Evolutionary conservation across 2,329 filamentous ascomycete species (phyloP).

Genomic region (Trichoderma sp.): DNA sequence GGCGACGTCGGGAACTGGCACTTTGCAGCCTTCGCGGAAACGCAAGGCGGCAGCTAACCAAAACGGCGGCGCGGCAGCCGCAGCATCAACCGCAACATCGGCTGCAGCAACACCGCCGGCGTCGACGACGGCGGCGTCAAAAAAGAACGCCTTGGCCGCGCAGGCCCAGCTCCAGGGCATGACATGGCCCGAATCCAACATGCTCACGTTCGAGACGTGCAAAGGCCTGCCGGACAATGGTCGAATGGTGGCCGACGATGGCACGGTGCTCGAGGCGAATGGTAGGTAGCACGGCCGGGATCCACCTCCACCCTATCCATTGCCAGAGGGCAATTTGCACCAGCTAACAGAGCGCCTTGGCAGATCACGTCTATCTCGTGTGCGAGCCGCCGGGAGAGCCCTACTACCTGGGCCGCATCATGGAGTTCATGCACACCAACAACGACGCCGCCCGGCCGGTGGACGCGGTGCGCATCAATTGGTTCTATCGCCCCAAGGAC

Average conservation of each 20-base stretch:
- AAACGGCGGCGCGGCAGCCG: conserved; percentile 26
- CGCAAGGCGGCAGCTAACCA: conserved; percentile 68
- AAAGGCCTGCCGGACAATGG: conserved; percentile 71
- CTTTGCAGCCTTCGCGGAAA: conserved; percentile 68
- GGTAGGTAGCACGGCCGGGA: conserved; percentile 69
- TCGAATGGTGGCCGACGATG: conserved; percentile 85
- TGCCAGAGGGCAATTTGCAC: conserved; percentile 25
- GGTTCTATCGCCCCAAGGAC: conserved; percentile 96
- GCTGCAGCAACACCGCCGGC: conserved; percentile 25
- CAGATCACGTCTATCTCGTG: conserved; percentile 87
- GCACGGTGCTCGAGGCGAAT: conserved; percentile 78
- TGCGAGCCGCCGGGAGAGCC: conserved; percentile 97
- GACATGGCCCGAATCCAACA: conserved; percentile 68
- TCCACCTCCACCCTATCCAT: conserved; percentile 23
- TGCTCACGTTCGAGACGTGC: conserved; percentile 82
- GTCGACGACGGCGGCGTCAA: conserved; percentile 25
- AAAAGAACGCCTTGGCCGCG: conserved; percentile 35
- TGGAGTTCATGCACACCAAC: conserved; percentile 90
- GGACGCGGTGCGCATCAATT: conserved; percentile 90
- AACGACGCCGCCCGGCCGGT: conserved; percentile 73
- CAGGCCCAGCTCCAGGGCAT: conserved; percentile 42
- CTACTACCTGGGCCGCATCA: conserved; percentile 95
- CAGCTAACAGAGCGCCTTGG: conserved; percentile 37
- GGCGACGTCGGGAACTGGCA: conserved; percentile 53
- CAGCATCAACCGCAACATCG: conserved; percentile 29